phyloP scores from a whole-genome alignment of 108 stramenopile species.

The Thalassiosira profunda region DNA sequence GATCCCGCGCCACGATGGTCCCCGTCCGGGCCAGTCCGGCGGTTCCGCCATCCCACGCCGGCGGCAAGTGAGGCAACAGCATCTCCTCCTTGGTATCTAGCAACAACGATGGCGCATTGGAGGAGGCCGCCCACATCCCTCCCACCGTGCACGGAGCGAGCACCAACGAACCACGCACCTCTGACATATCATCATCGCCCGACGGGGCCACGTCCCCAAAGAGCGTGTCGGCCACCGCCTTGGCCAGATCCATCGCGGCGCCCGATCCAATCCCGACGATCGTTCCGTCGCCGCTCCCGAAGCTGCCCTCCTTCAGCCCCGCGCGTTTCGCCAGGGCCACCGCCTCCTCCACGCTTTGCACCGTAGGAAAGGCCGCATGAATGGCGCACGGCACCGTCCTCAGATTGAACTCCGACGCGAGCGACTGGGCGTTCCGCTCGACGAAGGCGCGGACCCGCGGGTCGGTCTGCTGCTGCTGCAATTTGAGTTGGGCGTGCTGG shows the following conservation, averaged over 20 bases:
- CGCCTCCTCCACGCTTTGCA: constrained; percentile 25
- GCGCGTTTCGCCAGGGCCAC: constrained; percentile 33
- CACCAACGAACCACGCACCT: constrained; percentile 34
- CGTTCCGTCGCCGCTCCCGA: constrained; percentile 11
- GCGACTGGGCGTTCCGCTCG: constrained; percentile 23
- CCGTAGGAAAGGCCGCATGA: constrained; percentile 43
- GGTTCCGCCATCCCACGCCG: neutral
- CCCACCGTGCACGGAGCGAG: constrained; percentile 66
- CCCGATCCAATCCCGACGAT: constrained; percentile 74
- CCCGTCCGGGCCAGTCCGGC: constrained; percentile 7
- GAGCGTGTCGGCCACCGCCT: constrained; percentile 45
- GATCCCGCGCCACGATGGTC: constrained; percentile 50
- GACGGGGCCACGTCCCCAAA: constrained; percentile 3
- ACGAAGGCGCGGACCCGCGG: constrained; percentile 27
- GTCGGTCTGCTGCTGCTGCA: constrained; percentile 10
- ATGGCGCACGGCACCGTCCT: constrained; percentile 30
- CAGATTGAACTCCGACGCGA: constrained; percentile 29
- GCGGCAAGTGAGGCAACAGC: constrained; percentile 45
- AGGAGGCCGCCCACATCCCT: constrained; percentile 57
- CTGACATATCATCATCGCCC: neutral
- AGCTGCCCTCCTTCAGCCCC: constrained; percentile 21
- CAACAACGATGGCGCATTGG: constrained; percentile 53
- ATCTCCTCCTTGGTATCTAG: constrained; percentile 72
- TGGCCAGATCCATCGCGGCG: constrained; percentile 80
- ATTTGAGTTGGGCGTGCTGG: neutral